Evolutionary conservation across 2,329 filamentous ascomycete genomes (phyloP).

Genomic region (Teratosphaeria nubilosa): DNA sequence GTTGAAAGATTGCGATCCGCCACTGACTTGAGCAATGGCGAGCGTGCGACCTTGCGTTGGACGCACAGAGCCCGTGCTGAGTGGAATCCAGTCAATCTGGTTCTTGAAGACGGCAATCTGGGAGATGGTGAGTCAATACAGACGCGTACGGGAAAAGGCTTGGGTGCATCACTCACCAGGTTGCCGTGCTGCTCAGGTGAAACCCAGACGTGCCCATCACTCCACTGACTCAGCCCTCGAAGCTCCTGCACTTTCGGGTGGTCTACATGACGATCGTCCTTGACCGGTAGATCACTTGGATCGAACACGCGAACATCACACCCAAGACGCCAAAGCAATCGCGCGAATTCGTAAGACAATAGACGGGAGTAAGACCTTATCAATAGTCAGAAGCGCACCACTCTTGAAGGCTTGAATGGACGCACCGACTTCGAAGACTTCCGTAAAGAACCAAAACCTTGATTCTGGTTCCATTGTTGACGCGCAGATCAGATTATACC

Average conservation of each 20-base stretch:
- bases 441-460: conserved; percentile 53
- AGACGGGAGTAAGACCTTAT: conserved; percentile 50
- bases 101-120: conserved; percentile 58
- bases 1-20: conserved; percentile 59
- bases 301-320: conserved; percentile 57
- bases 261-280: conserved; percentile 48
- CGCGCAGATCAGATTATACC: conserved; percentile 38
- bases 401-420: background rate
- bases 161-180: conserved; percentile 31
- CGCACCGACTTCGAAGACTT: conserved; percentile 38
- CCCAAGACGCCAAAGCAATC: conserved; percentile 54
- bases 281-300: conserved; percentile 49
- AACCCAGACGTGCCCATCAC: conserved; percentile 57
- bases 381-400: background rate
- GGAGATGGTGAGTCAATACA: background rate
- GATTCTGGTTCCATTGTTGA: conserved; percentile 31
- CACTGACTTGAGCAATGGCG: conserved; percentile 51
- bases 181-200: conserved; percentile 59
- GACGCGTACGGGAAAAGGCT: background rate
- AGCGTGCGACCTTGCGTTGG: conserved; percentile 58
- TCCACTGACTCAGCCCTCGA: conserved; percentile 51
- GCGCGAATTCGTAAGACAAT: conserved; percentile 48
- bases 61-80: conserved; percentile 50
- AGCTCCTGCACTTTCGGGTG: conserved; percentile 56
- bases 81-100: conserved; percentile 61